Evolutionary conservation across 129 eudicot species (phyloP).

Genomic region (Daucus carota): DH1_v3.0 NC_030386.2:25552501-25553000

Average conservation of each 20-base stretch:
- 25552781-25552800: neutral
- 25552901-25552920: slow-evolving; percentile 80
- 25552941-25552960: too few relatives aligned
- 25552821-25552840: slow-evolving; percentile 96
- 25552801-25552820: slow-evolving; percentile 65
- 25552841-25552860: slow-evolving; percentile 93
- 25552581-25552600: slow-evolving; percentile 65
- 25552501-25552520: slow-evolving; percentile 33
- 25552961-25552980: too few relatives aligned
- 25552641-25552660: slow-evolving; percentile 74
- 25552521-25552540: slow-evolving; percentile 81
- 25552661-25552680: slow-evolving; percentile 91
- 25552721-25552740: neutral
- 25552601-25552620: slow-evolving; percentile 57
- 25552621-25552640: slow-evolving; percentile 60
- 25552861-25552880: slow-evolving; percentile 98
- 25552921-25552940: slow-evolving; percentile 67
- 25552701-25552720: slow-evolving; percentile 82
- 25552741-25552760: neutral
- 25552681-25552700: slow-evolving; percentile 78
- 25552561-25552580: slow-evolving; percentile 79
- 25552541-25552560: slow-evolving; percentile 79
- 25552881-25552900: slow-evolving; percentile 90
- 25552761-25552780: slow-evolving; percentile 11
- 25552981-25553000: too few relatives aligned